These are phyloP conservation scores for Fusarium sp. DNA, from an alignment of 2,329 filamentous ascomycete species.

Conservation along the genomic window DNA sequence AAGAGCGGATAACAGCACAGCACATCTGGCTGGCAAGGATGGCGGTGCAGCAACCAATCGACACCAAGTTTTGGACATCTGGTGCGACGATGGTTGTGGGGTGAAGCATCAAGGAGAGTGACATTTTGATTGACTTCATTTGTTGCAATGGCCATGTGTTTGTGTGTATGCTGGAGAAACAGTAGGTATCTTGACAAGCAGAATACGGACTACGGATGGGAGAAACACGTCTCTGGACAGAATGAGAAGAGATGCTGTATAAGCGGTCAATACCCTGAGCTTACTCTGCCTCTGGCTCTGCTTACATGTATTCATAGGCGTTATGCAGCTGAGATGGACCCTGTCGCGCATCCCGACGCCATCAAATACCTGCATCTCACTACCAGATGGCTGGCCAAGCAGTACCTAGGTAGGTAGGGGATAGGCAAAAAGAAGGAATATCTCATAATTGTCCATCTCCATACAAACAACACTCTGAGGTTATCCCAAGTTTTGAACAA, in stretches of 20 bases:
- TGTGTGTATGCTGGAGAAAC: not conserved
- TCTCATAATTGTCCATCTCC: too few relatives aligned
- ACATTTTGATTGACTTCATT: slow-evolving; percentile 6
- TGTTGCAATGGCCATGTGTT: not conserved
- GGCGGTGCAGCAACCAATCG: slow-evolving; percentile 19
- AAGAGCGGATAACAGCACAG: slow-evolving; percentile 8
- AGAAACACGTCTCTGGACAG: not conserved
- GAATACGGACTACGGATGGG: not conserved
- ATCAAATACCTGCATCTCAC: not conserved
- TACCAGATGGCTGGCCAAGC: too few relatives aligned
- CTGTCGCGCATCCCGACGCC: slow-evolving; percentile 9
- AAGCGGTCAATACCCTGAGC: slow-evolving; percentile 4
- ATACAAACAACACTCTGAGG: not conserved
- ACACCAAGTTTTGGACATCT: not conserved
- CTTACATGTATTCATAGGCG: not conserved
- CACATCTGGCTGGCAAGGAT: slow-evolving; percentile 3
- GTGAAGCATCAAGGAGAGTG: slow-evolving; percentile 1
- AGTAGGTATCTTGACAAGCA: not conserved
- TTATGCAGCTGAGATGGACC: not conserved
- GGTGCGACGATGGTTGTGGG: slow-evolving; percentile 17
- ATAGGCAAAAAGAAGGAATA: not conserved
- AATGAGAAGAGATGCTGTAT: not conserved
- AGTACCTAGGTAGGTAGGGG: too few relatives aligned
- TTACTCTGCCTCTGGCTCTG: slow-evolving; percentile 3
- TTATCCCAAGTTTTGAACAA: not conserved